Evolutionary conservation across 2,329 filamentous ascomycete species (phyloP), one percentile per base, ranked within the genome.

Genomic region (Xylariaceae sp.): DNA sequence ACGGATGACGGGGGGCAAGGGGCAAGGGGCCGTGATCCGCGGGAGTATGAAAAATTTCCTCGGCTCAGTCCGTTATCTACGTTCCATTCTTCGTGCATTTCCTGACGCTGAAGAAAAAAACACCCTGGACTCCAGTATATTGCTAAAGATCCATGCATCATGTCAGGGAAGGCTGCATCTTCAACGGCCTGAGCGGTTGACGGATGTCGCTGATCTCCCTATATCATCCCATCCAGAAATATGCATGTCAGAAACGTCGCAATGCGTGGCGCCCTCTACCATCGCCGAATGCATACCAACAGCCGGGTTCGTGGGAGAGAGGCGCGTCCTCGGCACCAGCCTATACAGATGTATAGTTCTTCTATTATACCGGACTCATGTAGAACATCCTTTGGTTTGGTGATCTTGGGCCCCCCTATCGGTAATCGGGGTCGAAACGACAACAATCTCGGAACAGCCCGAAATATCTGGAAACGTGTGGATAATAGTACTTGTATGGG

Each of bases 171-270:
- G 47, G 45, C 41, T 53, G 13, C 55, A 37, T 37, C 23, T 51
- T 30, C 17, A 55, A 56, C 53, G 56, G 54, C 58, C 50, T 45
- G 15, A 50, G 48, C 49, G 35, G 53, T 50, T 59, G 61, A 55
- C 37, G 57, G 53, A 59, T 55, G 41, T 53, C 56, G 56, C 54
- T 47, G 53, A 39, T 37, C 45, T 55, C 37, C 49, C 49, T 55
- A 51, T 30, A 35, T 51, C 30, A 51, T 15, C 23, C 23, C 6
- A 13, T 35, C 35, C 48, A 13, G 23, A 9, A 51, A 13, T 56
- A 63, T 63, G 61, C 61, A 61, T 52, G 58, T 60, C 56, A 59
- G 56, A 60, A 53, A 57, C 55, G 57, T 61, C 59, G 50, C 56
- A 61, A 53, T 35, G 62, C 56, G 51, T 58, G 34, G 39, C 18